Evolutionary conservation across 2,329 filamentous ascomycete species (phyloP), one percentile per base, ranked within the genome.

Genomic region (Arthroderma sp.): DNA sequence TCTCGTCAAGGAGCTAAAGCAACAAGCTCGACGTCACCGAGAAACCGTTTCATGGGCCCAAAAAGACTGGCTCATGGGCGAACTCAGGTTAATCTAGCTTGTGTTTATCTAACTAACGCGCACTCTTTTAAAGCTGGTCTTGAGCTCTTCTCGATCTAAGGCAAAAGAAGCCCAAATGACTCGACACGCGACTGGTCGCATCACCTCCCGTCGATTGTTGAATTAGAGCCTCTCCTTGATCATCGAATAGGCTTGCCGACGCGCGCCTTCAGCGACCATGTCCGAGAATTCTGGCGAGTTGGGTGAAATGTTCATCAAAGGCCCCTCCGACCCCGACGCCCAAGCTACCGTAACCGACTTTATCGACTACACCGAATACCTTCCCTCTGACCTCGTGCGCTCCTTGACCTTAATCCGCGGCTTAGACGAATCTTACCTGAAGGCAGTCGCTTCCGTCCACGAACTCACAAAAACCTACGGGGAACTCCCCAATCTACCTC

Each of bases 311-410:
- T 63, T 67, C 36, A 53, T 66, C n/a, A 64, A 71, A 50, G 65
- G 68, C 27, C 67, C 71, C 43, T 69, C 71, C 44, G 77, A 81
- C 56, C 77, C 78, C 31, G 78, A 81, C 55, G 74, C 77, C 46
- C 76, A 80, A 57, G 74, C 76, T 31, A 80, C 77, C 28, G 74
- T 81, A 38, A 79, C 76, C 51, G 78, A 81, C 59, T 81, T 78
- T 60, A 73, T 80, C 47, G 77, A 80, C 60, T 81, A 81, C 62
- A 81, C 78, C 50, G 78, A 81, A 62, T 80, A 78, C 66, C 78
- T 80, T 46, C 78, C 78, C 31, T 75, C 77, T 6, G 77, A 81
- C 57, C 66, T 81, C 27, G 69, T 73, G 47, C 77, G 78, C 54
- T 80, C 77, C 50, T 63, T 81, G 44, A 77, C 73, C 42, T 67